Conservation (phyloP, 148 eudicot genomes). For the Rhododendron ferrugineum region DNA sequence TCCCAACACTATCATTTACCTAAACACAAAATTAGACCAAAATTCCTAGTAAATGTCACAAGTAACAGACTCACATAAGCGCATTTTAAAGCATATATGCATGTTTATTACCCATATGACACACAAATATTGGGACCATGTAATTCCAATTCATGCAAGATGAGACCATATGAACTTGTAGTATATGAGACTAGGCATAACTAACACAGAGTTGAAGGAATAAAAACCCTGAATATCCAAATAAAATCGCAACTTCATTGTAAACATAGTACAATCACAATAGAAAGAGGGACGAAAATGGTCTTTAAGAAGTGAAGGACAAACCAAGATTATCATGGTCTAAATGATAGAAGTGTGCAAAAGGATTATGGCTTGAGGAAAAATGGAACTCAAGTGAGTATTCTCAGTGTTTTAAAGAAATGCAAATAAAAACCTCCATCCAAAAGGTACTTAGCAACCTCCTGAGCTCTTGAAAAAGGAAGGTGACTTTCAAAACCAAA, state of each 20-base stretch:
- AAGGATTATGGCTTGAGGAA: neutral
- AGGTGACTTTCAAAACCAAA: neutral
- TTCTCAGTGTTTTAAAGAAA: neutral
- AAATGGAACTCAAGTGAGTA: neutral
- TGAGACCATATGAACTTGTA: neutral
- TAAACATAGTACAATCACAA: neutral
- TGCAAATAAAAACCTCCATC: neutral
- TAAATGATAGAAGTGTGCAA: neutral
- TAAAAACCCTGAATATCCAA: neutral
- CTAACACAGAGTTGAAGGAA: neutral
- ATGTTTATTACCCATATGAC: neutral
- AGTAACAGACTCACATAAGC: neutral
- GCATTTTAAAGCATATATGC: neutral
- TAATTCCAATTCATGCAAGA: neutral
- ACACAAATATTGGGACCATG: too few relatives aligned
- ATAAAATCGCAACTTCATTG: neutral
- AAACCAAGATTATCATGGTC: neutral
- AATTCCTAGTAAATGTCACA: neutral
- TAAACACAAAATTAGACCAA: constrained; percentile 15
- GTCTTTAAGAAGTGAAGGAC: neutral
- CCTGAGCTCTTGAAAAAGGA: neutral
- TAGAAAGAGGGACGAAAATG: neutral
- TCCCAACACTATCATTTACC: constrained; percentile 91
- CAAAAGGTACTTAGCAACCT: neutral
- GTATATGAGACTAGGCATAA: neutral